Conservation (phyloP, 257 asterid genomes). For the Verbascum thapsus region DNA sequence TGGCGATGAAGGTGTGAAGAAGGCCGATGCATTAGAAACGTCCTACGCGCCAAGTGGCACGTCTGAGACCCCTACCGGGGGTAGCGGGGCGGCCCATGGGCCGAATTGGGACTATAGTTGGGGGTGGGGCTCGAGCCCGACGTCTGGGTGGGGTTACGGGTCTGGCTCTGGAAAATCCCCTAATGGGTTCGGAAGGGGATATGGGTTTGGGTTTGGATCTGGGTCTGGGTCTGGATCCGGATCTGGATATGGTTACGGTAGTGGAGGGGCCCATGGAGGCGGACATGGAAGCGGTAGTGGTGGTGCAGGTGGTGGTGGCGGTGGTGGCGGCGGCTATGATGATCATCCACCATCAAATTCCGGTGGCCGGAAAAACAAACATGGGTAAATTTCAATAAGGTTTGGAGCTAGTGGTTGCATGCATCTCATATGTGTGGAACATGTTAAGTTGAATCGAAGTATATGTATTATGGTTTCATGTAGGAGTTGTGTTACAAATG, state of each 20-base stretch:
- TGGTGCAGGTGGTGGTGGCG: constrained; percentile 27
- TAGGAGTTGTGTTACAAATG: constrained; percentile 12
- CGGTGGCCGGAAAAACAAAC: constrained; percentile 24
- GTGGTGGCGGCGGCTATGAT: constrained; percentile 24
- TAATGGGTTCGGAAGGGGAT: constrained; percentile 45
- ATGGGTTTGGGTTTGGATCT: constrained; percentile 44
- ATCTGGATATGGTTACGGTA: constrained; percentile 45
- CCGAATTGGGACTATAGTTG: constrained; percentile 52
- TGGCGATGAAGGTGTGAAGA: constrained; percentile 22
- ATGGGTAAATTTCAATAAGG: constrained; percentile 22
- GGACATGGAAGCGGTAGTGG: constrained; percentile 48
- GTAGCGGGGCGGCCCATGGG: constrained; percentile 47
- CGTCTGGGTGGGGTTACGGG: constrained; percentile 66
- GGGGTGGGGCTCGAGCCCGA: constrained; percentile 58
- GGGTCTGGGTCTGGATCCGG: constrained; percentile 47
- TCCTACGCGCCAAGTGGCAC: constrained; percentile 20
- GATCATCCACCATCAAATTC: constrained; percentile 7
- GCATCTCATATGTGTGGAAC: not conserved
- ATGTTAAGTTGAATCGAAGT: constrained; percentile 8
- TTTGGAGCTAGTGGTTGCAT: not conserved
- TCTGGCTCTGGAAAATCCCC: constrained; percentile 57
- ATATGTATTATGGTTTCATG: not conserved
- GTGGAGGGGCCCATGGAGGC: constrained; percentile 47
- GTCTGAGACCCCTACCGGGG: constrained; percentile 36
- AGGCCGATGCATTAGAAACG: constrained; percentile 20